Percentiles rank a stretch among this genome's conserved stretches.
phyloP scores from a whole-genome alignment of 129 eudicot genomes.

The Heracleum sosnowskyi region DNA sequence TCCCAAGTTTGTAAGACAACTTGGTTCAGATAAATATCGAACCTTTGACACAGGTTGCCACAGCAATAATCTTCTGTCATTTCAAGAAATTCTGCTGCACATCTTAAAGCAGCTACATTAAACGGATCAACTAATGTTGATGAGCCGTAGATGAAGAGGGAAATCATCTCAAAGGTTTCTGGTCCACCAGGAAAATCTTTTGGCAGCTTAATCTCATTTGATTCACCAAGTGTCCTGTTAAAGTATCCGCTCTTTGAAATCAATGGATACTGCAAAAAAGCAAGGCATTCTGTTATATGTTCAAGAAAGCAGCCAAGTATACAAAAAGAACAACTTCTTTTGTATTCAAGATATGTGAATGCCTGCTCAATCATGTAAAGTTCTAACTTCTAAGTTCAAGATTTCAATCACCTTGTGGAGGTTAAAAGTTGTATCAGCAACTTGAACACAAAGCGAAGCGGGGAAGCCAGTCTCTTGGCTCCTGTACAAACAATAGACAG shows the following conservation, averaged over 20 bases:
- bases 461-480: constrained; percentile 94
- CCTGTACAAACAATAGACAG: constrained; percentile 25
- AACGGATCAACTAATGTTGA: constrained; percentile 71
- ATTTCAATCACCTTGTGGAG: constrained; percentile 58
- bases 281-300: background rate
- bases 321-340: background rate
- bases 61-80: constrained; percentile 56
- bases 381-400: background rate
- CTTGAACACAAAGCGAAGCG: constrained; percentile 53
- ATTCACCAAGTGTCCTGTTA: constrained; percentile 42
- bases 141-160: constrained; percentile 82
- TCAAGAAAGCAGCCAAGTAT: background rate
- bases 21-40: constrained; percentile 85
- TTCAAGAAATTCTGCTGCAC: constrained; percentile 80
- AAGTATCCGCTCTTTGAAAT: constrained; percentile 74
- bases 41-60: constrained; percentile 74
- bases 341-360: background rate
- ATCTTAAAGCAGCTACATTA: constrained; percentile 72
- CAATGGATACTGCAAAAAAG: constrained; percentile 51
- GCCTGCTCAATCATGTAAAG: background rate
- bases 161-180: constrained; percentile 74
- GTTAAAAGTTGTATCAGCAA: constrained; percentile 59
- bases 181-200: constrained; percentile 77
- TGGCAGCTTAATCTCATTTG: constrained; percentile 64
- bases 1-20: constrained; percentile 91